Base-by-base conservation (phyloP, 1,284 basidiomycete genomes). In the Cryptococcus neoformans region DNA sequence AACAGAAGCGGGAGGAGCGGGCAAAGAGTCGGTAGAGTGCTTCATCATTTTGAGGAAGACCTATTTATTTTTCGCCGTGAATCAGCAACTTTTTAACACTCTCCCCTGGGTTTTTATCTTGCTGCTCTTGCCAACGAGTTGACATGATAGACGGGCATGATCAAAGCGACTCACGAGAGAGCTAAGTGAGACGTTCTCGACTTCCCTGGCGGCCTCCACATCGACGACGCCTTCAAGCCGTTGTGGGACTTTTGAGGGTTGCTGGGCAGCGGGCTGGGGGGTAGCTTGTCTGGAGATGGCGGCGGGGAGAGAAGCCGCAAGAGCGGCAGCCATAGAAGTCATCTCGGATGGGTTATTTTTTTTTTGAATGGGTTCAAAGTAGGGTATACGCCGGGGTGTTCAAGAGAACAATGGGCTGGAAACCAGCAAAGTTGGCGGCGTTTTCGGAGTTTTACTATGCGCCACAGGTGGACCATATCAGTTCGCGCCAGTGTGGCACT, bases 1-100 rank as follows among this genome's bases (percentile, higher is more conserved):
- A 9, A 65, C 56, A 12, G 66, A 59, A 16, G 64, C 62, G 34
- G 69, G 74, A 54, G 66, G 72, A 45, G 67, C 67, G 39, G 62
- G 69, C 47, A 77, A 65, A 14, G 73, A 60, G 64, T 81, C 80
- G 55, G 77, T 77, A 12, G 79, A 76, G 73, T 82, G 81, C 80
- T 96, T 95, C 70, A 94, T 82, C 60, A 97, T 94, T 82, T 96
- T 96, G 61, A 90, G 85, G 55, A 94, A 86, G 52, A 91, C 92
- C 92, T 95, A 69, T 46, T 60, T 4, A 39, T 14, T 14, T 38
- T 11, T 17, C 11, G 2, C 45, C 14, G 40, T 17, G 12, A n/a
- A 16, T 16, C 49, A 51, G 38, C 48, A n/a, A n/a, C n/a, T n/a
- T n/a, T n/a, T n/a, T n/a, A n/a, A n/a, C n/a, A n/a, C n/a, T n/a